These are phyloP conservation scores for Tephrocybe sp. DNA, from an alignment of 768 basidiomycete genomes.

Conservation along the genomic window DNA sequence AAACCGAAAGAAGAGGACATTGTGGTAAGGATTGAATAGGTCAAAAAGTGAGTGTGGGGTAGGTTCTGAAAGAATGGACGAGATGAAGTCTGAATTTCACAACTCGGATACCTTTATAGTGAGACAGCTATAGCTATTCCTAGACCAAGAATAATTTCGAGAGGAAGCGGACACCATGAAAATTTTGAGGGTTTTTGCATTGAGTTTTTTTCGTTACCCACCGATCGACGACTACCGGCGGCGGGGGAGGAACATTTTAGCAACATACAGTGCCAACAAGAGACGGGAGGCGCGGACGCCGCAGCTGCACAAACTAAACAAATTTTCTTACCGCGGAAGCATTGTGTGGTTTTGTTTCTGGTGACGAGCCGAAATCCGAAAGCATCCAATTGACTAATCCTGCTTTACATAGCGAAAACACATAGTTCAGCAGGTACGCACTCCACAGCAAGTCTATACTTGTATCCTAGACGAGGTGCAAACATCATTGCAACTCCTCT, in stretches of 20 bases:
- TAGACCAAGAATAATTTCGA: background rate
- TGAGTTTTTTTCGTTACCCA: background rate
- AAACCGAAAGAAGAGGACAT: slow-evolving; percentile 14
- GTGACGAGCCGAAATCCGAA: slow-evolving; percentile 6
- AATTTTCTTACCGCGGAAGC: background rate
- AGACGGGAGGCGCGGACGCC: background rate
- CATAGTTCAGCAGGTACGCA: background rate
- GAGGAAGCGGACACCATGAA: background rate
- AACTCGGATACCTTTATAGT: slow-evolving; percentile 5
- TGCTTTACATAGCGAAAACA: slow-evolving; percentile 13
- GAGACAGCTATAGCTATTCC: too few species aligned
- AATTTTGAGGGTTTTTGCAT: background rate
- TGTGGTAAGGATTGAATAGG: background rate
- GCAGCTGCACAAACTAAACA: too few species aligned
- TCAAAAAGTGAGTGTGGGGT: slow-evolving; percentile 3
- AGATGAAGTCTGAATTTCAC: background rate
- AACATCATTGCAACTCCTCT: background rate
- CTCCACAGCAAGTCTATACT: slow-evolving; percentile 5
- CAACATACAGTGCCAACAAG: background rate
- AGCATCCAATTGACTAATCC: slow-evolving; percentile 16
- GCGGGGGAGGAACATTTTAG: background rate
- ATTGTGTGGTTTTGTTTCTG: background rate
- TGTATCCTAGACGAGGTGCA: slow-evolving; percentile 6
- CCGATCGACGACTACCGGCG: too few species aligned
- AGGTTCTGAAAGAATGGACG: background rate